Evolutionary conservation across 306 rosid genomes (phyloP).

Genomic region (Trifolium dubium): DNA sequence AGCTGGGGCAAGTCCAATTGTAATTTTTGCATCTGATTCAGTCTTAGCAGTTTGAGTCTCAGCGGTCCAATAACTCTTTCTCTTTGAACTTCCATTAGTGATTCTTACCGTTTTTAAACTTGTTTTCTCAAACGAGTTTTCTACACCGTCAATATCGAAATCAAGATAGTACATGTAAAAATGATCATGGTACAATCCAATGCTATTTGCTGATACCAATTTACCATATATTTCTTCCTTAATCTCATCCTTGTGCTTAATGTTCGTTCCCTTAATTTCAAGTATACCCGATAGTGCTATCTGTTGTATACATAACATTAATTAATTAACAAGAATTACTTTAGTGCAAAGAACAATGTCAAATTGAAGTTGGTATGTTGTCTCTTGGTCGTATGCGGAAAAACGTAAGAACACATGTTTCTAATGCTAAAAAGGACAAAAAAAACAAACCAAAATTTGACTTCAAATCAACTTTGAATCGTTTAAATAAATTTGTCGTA

Average conservation of each 20-base stretch:
- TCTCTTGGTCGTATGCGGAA: too few relatives aligned
- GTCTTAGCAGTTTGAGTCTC: slow-evolving; percentile 40
- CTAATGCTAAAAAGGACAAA: too few relatives aligned
- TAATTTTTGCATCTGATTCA: slow-evolving; percentile 52
- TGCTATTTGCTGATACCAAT: slow-evolving; percentile 52
- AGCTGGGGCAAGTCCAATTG: slow-evolving; percentile 37
- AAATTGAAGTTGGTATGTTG: too few relatives aligned
- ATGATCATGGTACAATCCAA: slow-evolving; percentile 70
- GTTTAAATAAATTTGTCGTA: too few relatives aligned
- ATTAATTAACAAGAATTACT: background rate
- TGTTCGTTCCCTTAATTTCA: slow-evolving; percentile 42
- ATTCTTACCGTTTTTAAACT: slow-evolving; percentile 45
- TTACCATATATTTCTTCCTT: slow-evolving; percentile 54
- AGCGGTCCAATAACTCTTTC: slow-evolving; percentile 62
- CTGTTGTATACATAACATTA: slow-evolving; percentile 22
- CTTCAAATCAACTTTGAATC: too few relatives aligned
- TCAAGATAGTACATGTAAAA: slow-evolving; percentile 59
- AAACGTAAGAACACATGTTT: too few relatives aligned
- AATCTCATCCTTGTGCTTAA: slow-evolving; percentile 50
- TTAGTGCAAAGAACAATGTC: too few relatives aligned
- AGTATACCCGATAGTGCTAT: slow-evolving; percentile 51
- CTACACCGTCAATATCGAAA: slow-evolving; percentile 62
- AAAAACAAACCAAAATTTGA: too few relatives aligned
- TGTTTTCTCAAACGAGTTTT: slow-evolving; percentile 61
- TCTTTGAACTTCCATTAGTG: slow-evolving; percentile 44